Percentiles rank a stretch among this genome's conserved stretches.
Evolutionary conservation across 2,329 filamentous ascomycete species (phyloP).

Genomic region (Curvularia eragrostidis): DNA sequence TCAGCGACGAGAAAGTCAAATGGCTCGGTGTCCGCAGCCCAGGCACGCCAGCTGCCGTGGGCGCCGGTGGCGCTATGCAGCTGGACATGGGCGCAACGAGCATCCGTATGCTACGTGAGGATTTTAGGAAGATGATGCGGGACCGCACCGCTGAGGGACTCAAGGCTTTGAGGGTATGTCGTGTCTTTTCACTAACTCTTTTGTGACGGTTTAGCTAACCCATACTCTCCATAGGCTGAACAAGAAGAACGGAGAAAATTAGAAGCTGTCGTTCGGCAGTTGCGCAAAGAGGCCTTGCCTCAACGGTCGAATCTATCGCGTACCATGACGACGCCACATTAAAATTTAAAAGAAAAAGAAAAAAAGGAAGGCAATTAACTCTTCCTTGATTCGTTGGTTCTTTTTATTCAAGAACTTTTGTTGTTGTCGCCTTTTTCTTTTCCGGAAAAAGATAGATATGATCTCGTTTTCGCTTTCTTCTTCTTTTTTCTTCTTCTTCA

Average conservation of each 20-base stretch:
- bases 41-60: constrained; percentile 36
- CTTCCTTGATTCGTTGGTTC: too few species aligned
- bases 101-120: constrained; percentile 72
- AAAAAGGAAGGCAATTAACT: too few species aligned
- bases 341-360: too few species aligned
- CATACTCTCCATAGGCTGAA: constrained; percentile 60
- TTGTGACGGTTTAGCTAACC: not conserved
- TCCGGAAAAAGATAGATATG: too few species aligned
- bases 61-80: constrained; percentile 29
- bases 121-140: constrained; percentile 83
- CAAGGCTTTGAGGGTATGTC: constrained; percentile 68
- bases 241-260: constrained; percentile 73
- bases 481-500: too few species aligned
- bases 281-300: constrained; percentile 53
- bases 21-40: constrained; percentile 68
- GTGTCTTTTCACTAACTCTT: not conserved
- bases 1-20: constrained; percentile 71
- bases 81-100: constrained; percentile 64
- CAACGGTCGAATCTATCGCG: constrained; percentile 24
- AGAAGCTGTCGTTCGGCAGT: constrained; percentile 66
- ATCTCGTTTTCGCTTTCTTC: too few species aligned
- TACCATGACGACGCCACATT: constrained; percentile 17
- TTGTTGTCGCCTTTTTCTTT: too few species aligned
- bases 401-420: too few species aligned
- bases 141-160: constrained; percentile 71